Evolutionary conservation across 2,329 filamentous ascomycete species (phyloP).

Genomic region (Dactylella cylindrospora): DNA sequence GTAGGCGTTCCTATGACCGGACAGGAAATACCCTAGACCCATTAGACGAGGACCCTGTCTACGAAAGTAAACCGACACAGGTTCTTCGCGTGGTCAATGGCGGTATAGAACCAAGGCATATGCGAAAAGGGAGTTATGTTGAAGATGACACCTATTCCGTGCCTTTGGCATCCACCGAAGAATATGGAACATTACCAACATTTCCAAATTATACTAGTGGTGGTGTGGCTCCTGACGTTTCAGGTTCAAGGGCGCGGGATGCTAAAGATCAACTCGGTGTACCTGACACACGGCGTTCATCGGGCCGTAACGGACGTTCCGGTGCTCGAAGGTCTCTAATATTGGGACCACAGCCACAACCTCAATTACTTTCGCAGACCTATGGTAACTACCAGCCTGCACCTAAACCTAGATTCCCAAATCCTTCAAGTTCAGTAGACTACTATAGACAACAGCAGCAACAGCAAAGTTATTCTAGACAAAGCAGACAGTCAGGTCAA

Average conservation of each 20-base stretch:
- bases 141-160: constrained; percentile 32
- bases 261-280: constrained; percentile 8
- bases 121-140: constrained; percentile 38
- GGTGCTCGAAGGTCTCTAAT: constrained; percentile 34
- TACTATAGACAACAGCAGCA: constrained; percentile 32
- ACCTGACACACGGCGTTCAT: constrained; percentile 10
- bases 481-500: constrained; percentile 13
- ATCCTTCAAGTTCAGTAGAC: constrained; percentile 28
- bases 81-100: constrained; percentile 36
- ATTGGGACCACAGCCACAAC: constrained; percentile 37
- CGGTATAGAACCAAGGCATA: constrained; percentile 36
- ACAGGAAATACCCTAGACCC: constrained; percentile 21
- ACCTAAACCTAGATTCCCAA: constrained; percentile 31
- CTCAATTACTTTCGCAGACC: constrained; percentile 9
- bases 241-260: constrained; percentile 37
- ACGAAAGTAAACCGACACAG: constrained; percentile 26
- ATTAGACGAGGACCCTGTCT: constrained; percentile 35
- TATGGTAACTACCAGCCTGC: background rate
- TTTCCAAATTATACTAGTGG: constrained; percentile 23
- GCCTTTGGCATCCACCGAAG: constrained; percentile 26
- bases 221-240: constrained; percentile 41
- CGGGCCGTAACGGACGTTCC: constrained; percentile 23
- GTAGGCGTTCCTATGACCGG: constrained; percentile 31
- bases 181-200: constrained; percentile 18
- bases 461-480: constrained; percentile 25